Conservation (phyloP, 306 rosid species). For the Malus asiatica region DNA sequence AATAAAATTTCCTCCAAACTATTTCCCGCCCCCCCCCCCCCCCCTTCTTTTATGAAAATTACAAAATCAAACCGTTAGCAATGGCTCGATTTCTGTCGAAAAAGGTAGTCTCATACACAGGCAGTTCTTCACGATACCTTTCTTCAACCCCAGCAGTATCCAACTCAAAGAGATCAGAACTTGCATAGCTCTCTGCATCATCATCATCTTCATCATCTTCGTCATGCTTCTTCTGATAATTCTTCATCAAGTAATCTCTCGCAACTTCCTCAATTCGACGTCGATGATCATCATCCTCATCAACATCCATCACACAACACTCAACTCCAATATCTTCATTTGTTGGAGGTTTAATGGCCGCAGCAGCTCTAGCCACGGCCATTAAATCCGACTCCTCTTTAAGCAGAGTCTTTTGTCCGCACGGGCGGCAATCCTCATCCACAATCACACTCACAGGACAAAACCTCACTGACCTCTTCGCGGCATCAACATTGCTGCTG, state of each 20-base stretch:
- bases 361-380: background rate
- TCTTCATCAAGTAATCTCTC: conserved; percentile 36
- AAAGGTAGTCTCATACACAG: conserved; percentile 92
- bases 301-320: conserved; percentile 43
- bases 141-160: conserved; percentile 83
- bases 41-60: conserved; percentile 23
- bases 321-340: conserved; percentile 7
- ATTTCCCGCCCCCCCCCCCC: background rate
- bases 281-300: conserved; percentile 19
- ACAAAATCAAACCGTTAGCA: conserved; percentile 71
- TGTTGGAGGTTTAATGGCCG: conserved; percentile 12
- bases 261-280: conserved; percentile 55
- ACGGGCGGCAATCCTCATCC: conserved; percentile 77
- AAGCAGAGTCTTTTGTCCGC: conserved; percentile 56
- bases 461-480: conserved; percentile 75
- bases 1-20: conserved; percentile 13
- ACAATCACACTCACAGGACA: conserved; percentile 79
- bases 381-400: conserved; percentile 20
- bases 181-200: conserved; percentile 67
- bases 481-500: conserved; percentile 6
- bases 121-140: conserved; percentile 80
- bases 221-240: conserved; percentile 40
- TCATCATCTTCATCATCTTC: conserved; percentile 35
- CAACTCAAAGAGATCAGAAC: conserved; percentile 96
- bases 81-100: conserved; percentile 74